A percentile compares a stretch with the other conserved stretches of the same genome.
These are phyloP conservation scores for Lachancea sp. DNA, from an alignment of 805 yeast species.

Conservation along the genomic window DNA sequence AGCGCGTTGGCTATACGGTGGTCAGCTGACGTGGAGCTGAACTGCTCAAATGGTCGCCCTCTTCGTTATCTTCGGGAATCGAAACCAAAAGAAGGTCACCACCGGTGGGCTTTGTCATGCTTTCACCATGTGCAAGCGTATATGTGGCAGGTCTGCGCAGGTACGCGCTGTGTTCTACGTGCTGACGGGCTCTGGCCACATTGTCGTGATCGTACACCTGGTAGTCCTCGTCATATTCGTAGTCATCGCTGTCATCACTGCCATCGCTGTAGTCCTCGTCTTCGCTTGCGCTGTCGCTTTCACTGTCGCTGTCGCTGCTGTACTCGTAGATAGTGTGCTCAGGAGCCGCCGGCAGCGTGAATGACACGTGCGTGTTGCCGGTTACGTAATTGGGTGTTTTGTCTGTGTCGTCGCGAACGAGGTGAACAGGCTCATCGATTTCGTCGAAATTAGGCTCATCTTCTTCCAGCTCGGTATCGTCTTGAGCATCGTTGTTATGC, in stretches of 20 bases:
- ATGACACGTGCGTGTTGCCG: constrained; percentile 4
- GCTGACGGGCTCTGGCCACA: background rate
- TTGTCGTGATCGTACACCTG: background rate
- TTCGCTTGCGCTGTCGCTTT: background rate
- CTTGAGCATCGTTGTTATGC: constrained; percentile 9
- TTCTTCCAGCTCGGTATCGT: constrained; percentile 6
- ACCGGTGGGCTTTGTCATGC: background rate
- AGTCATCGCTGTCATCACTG: background rate
- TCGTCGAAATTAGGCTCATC: constrained; percentile 4
- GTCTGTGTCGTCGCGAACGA: background rate
- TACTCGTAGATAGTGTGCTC: constrained; percentile 13
- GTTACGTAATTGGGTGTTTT: background rate
- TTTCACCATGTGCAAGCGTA: constrained; percentile 1
- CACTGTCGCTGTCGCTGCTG: constrained; percentile 5
- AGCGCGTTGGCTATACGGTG: background rate
- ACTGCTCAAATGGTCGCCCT: background rate
- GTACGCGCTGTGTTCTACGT: background rate
- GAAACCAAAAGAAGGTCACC: constrained; percentile 3
- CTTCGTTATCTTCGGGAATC: constrained; percentile 3
- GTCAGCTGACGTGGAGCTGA: constrained; percentile 1
- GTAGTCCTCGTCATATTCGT: background rate
- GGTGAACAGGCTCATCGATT: background rate
- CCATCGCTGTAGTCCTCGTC: constrained; percentile 3
- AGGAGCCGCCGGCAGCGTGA: constrained; percentile 3
- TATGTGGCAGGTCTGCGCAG: constrained; percentile 3